Percentiles rank a stretch among this genome's conserved stretches.
These are phyloP conservation scores for Cyclostephanos invisitatus DNA, from an alignment of 108 stramenopile genomes.

Conservation along the genomic window DNA sequence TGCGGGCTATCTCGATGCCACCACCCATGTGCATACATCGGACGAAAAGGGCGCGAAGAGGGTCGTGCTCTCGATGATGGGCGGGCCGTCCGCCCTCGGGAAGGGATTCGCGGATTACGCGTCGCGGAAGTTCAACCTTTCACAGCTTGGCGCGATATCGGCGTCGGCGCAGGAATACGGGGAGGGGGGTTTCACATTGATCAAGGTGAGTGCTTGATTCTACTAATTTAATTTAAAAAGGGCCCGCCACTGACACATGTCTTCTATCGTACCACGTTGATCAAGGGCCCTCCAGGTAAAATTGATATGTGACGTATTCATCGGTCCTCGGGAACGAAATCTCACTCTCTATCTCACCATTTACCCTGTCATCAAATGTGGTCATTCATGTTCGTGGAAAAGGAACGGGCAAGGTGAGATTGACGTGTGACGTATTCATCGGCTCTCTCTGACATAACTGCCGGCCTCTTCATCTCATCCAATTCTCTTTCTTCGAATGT, in stretches of 20 bases:
- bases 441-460: neutral
- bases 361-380: neutral
- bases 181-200: conserved; percentile 84
- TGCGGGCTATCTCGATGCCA: conserved; percentile 4
- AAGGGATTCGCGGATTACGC: conserved; percentile 82
- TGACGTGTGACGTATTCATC: neutral
- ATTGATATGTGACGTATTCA: neutral
- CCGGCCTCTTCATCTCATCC: conserved; percentile 8
- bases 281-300: conserved; percentile 74
- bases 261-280: too few relatives aligned
- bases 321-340: neutral
- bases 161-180: conserved; percentile 78
- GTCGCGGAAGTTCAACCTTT: conserved; percentile 74
- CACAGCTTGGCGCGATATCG: conserved; percentile 80
- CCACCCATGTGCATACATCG: conserved; percentile 2
- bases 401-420: conserved; percentile 52
- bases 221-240: too few relatives aligned
- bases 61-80: conserved; percentile 60
- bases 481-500: neutral
- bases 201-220: too few relatives aligned
- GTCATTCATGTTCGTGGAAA: neutral
- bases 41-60: conserved; percentile 44
- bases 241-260: too few relatives aligned
- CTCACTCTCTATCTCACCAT: conserved; percentile 11
- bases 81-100: conserved; percentile 69